These are phyloP conservation scores for Alternaria hordeiaustralica DNA, from an alignment of 2,329 filamentous ascomycete species.

Conservation along the genomic window DNA sequence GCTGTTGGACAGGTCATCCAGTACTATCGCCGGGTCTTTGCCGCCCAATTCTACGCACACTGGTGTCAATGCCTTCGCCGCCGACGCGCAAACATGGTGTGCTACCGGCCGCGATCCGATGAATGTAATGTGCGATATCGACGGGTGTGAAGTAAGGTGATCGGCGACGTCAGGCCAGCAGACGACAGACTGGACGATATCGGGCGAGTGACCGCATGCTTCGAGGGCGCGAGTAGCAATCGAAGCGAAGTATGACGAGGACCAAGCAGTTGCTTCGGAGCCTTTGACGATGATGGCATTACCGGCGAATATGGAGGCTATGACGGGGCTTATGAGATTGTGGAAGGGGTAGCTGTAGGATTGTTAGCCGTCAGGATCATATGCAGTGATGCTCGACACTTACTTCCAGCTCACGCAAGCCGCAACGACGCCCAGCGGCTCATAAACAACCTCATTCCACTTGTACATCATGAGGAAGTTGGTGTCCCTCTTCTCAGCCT, in stretches of 20 bases:
- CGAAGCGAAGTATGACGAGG: constrained; percentile 77
- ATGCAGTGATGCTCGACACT: constrained; percentile 18
- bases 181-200: constrained; percentile 81
- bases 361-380: constrained; percentile 10
- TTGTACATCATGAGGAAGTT: constrained; percentile 97
- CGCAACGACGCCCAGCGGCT: constrained; percentile 90
- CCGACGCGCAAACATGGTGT: constrained; percentile 84
- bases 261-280: constrained; percentile 96
- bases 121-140: constrained; percentile 89
- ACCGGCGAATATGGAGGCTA: constrained; percentile 87
- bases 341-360: constrained; percentile 69
- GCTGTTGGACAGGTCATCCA: constrained; percentile 74
- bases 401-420: constrained; percentile 98
- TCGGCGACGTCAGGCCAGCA: constrained; percentile 87
- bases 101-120: constrained; percentile 90
- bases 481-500: constrained; percentile 75
- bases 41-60: constrained; percentile 91
- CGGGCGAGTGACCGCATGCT: constrained; percentile 81
- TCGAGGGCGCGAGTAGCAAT: constrained; percentile 80
- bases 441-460: constrained; percentile 85
- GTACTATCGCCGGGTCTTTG: constrained; percentile 89
- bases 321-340: constrained; percentile 89
- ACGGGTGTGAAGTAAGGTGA: constrained; percentile 82
- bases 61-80: constrained; percentile 84
- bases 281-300: constrained; percentile 93